Evolutionary conservation across 805 yeast species (phyloP), one percentile per base, ranked within the genome.

Genomic region (Komagataella ulmi): DNA sequence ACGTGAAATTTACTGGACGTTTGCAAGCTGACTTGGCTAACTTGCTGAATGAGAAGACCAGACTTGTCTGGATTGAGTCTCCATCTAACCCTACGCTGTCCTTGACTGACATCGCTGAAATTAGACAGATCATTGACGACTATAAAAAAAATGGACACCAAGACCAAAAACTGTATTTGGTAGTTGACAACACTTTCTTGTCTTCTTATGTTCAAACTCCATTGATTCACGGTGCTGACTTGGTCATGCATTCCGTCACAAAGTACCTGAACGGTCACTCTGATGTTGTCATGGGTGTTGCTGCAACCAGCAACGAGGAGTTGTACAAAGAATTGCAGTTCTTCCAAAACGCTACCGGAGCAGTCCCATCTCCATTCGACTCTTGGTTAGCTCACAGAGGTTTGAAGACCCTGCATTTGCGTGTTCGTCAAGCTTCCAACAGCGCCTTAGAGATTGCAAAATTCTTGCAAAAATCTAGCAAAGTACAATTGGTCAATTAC

Each of bases 341-440:
- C 73, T 74, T 87, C 67, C 95, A 88, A 69, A 87, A 87, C 61
- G 95, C 95, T 57, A 73, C 85, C 60, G 96, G 96, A 55, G 88
- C 95, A 24, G 78, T 88, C 56, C 95, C 95, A 57, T 85, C 95
- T 18, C 87, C 96, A 51, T 88, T 88, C 65, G 96, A 88, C 70
- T 77, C 88, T 46, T 88, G 95, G 95, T 81, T 87, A 66, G 90
- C 95, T 52, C 96, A 87, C 75, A 78, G 96, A 66, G 96, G 96
- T 63, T 75, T 88, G 63, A 88, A 85, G 76, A 88, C 96, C 46
- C 74, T 87, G 63, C 93, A 86, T 63, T 73, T 88, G 68, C 79
- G 96, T 67, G 84, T 80, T 45, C 76, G 79, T 61, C 85, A 83
- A 60, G 83, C 93, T 45, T 69, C 88, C 46, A 58, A 61, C 51